Evolutionary conservation across 2,329 filamentous ascomycete species (phyloP).

Genomic region (Apiospora kogelbergensis): DNA sequence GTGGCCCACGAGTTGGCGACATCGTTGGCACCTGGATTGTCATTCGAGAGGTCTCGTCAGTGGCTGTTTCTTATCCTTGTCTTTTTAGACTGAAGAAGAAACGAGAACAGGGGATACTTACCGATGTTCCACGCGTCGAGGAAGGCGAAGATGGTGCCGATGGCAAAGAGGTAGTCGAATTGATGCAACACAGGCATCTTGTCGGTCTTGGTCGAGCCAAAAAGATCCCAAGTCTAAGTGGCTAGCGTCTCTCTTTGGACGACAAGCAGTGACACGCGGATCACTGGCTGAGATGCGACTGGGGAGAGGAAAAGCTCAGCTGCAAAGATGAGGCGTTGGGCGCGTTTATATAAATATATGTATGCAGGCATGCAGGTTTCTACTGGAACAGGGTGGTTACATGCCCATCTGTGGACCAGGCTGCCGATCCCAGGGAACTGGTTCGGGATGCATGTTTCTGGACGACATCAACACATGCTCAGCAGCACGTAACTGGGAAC

Average conservation of each 20-base stretch:
- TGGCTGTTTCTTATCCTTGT: conserved; percentile 9
- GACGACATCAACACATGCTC: neutral
- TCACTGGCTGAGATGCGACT: neutral
- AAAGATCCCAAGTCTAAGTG: neutral
- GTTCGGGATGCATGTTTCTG: neutral
- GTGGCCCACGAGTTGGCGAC: conserved; percentile 78
- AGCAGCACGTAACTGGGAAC: neutral
- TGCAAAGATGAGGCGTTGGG: neutral
- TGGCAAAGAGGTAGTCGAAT: conserved; percentile 63
- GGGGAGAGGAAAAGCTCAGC: neutral
- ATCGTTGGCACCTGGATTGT: conserved; percentile 54
- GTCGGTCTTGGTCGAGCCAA: neutral
- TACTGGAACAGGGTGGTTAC: neutral
- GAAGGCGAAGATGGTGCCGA: conserved; percentile 64
- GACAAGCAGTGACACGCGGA: neutral
- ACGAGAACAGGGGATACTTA: conserved; percentile 23
- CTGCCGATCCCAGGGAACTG: neutral
- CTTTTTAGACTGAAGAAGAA: neutral
- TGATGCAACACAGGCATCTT: conserved; percentile 41
- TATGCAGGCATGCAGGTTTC: neutral
- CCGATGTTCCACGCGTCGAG: conserved; percentile 68
- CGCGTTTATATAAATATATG: neutral
- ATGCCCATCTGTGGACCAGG: neutral
- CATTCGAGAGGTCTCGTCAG: neutral
- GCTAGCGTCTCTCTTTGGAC: neutral